phyloP scores from a whole-genome alignment of 2,329 filamentous ascomycete species.

The Fusarium sp. region DNA sequence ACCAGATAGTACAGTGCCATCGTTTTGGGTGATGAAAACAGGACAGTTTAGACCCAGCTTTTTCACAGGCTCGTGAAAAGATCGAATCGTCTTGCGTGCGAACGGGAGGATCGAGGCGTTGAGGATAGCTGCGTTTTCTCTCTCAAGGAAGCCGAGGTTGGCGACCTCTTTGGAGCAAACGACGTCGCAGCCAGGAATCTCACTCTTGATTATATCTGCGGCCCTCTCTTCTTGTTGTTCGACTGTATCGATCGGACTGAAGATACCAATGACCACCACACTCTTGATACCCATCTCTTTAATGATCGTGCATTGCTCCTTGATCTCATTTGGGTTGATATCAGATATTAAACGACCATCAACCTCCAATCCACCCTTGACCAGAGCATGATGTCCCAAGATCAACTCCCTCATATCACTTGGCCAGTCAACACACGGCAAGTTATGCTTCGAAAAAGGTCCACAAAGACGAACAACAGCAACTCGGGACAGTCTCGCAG shows the following conservation, averaged over 20 bases:
- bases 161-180: slow-evolving; percentile 65
- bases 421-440: slow-evolving; percentile 66
- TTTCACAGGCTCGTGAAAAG: slow-evolving; percentile 65
- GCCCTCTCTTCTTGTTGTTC: slow-evolving; percentile 62
- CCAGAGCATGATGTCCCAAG: slow-evolving; percentile 57
- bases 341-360: slow-evolving; percentile 61
- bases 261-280: slow-evolving; percentile 63
- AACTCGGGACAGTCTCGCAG: slow-evolving; percentile 59
- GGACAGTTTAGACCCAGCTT: slow-evolving; percentile 63
- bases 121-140: slow-evolving; percentile 73
- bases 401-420: slow-evolving; percentile 60
- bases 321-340: slow-evolving; percentile 57
- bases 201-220: slow-evolving; percentile 55
- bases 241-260: slow-evolving; percentile 64
- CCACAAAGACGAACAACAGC: slow-evolving; percentile 67
- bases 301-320: slow-evolving; percentile 54
- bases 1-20: slow-evolving; percentile 69
- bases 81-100: slow-evolving; percentile 66
- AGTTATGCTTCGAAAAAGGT: slow-evolving; percentile 63
- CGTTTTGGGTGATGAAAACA: slow-evolving; percentile 72
- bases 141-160: slow-evolving; percentile 67
- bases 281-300: slow-evolving; percentile 57
- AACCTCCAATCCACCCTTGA: slow-evolving; percentile 64
- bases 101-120: slow-evolving; percentile 72
- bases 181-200: slow-evolving; percentile 57